phyloP scores from a whole-genome alignment of 495 filamentous ascomycete species.

The Rusavskia elegans region DNA sequence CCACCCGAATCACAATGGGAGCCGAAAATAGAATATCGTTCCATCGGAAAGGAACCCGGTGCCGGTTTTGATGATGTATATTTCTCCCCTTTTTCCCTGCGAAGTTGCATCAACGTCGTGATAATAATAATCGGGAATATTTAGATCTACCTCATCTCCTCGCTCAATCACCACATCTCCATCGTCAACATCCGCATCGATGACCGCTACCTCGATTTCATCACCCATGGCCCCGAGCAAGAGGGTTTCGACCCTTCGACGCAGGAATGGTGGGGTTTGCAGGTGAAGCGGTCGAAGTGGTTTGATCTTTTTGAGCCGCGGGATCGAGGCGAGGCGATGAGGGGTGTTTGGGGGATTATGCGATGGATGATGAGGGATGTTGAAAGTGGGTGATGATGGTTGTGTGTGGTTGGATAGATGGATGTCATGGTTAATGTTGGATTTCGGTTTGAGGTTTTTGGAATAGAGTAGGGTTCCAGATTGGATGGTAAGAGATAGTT shows the following conservation, averaged over 20 bases:
- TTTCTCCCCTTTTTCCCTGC: not conserved
- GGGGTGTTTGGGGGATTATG: constrained; percentile 63
- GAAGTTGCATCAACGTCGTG: not conserved
- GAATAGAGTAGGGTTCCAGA: no score
- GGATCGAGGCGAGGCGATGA: constrained; percentile 55
- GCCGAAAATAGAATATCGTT: constrained; percentile 31
- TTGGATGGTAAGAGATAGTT: no score
- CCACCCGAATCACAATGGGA: constrained; percentile 28
- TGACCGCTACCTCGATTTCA: constrained; percentile 38
- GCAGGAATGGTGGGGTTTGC: constrained; percentile 44
- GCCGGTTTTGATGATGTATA: constrained; percentile 26
- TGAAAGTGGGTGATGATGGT: no score
- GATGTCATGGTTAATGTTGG: no score
- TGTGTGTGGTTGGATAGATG: no score
- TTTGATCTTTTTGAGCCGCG: constrained; percentile 55
- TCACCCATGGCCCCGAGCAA: constrained; percentile 24
- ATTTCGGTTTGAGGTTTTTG: no score
- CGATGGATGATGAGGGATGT: constrained; percentile 44
- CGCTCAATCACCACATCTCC: constrained; percentile 68
- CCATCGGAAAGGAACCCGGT: constrained; percentile 8
- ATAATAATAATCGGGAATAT: not conserved
- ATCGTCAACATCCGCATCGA: constrained; percentile 64
- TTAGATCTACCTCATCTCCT: constrained; percentile 67
- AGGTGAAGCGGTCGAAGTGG: constrained; percentile 59
- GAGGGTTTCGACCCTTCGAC: constrained; percentile 22